Evolutionary conservation across 2,329 filamentous ascomycete genomes (phyloP).

Genomic region (Graphiopsis chlorocephala): DNA sequence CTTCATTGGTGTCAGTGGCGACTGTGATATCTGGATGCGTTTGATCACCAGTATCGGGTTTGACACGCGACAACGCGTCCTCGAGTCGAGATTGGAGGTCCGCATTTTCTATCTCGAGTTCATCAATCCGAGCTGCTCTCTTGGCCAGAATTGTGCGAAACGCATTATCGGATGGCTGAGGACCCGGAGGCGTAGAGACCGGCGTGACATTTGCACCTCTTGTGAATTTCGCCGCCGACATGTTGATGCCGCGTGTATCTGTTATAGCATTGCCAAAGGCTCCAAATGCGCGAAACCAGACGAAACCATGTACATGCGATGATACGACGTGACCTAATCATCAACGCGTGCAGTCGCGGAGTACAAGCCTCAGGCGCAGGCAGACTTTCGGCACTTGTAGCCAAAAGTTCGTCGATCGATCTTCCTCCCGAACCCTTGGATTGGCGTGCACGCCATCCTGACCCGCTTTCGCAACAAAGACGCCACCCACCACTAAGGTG

Average conservation of each 20-base stretch:
- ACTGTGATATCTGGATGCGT: neutral
- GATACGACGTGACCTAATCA: neutral
- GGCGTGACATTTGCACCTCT: neutral
- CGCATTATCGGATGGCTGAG: neutral
- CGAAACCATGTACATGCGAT: neutral
- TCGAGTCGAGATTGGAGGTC: constrained; percentile 26
- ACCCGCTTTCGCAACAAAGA: neutral
- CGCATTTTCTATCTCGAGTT: constrained; percentile 28
- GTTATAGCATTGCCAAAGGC: neutral
- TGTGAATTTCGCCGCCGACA: neutral
- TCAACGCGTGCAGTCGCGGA: neutral
- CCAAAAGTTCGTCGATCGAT: neutral
- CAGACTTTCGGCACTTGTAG: neutral
- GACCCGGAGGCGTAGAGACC: neutral
- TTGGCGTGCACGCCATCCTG: neutral
- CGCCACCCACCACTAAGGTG: constrained; percentile 14
- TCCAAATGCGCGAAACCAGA: neutral
- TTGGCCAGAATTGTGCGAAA: constrained; percentile 1
- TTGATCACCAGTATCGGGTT: constrained; percentile 24
- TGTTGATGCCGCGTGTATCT: neutral
- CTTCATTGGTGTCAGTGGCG: neutral
- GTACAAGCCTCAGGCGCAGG: neutral
- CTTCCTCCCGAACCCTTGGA: neutral
- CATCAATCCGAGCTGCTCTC: constrained; percentile 10
- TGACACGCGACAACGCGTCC: constrained; percentile 29